Conservation (phyloP, 805 yeast genomes). For the Myxozyma neglecta region DNA sequence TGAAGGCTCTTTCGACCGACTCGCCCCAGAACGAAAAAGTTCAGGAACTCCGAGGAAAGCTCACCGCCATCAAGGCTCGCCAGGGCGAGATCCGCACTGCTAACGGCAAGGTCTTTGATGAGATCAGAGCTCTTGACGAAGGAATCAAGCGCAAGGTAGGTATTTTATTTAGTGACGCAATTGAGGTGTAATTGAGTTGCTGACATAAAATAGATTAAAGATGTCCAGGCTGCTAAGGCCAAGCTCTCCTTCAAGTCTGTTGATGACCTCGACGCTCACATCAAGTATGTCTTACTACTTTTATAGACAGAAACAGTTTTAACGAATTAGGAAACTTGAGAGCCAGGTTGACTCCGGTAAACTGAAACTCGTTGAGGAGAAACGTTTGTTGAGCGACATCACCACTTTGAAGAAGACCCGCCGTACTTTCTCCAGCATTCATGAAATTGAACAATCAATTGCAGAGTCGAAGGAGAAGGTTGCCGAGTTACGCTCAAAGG, state of each 20-base stretch:
- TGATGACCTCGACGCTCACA: conserved; percentile 38
- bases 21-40: conserved; percentile 23
- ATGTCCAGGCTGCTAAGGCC: conserved; percentile 68
- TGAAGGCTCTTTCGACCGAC: conserved; percentile 24
- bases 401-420: conserved; percentile 75
- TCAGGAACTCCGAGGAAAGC: conserved; percentile 25
- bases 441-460: conserved; percentile 72
- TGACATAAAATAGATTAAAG: conserved; percentile 49
- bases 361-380: conserved; percentile 87
- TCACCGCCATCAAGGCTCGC: conserved; percentile 17
- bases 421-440: conserved; percentile 73
- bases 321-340: conserved; percentile 50
- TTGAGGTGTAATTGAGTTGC: too few relatives aligned
- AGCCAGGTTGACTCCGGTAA: conserved; percentile 72
- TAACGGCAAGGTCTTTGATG: conserved; percentile 48
- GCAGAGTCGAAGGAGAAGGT: conserved; percentile 77
- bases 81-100: conserved; percentile 29
- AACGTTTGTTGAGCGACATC: conserved; percentile 80
- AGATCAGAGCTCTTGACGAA: conserved; percentile 68
- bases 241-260: conserved; percentile 59
- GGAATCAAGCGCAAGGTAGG: conserved; percentile 52
- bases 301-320: background rate
- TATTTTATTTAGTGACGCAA: background rate
- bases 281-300: conserved; percentile 12
- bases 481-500: conserved; percentile 67